Conservation (phyloP, 2,329 filamentous ascomycete species). For the Clarireedia monteithiana region DNA sequence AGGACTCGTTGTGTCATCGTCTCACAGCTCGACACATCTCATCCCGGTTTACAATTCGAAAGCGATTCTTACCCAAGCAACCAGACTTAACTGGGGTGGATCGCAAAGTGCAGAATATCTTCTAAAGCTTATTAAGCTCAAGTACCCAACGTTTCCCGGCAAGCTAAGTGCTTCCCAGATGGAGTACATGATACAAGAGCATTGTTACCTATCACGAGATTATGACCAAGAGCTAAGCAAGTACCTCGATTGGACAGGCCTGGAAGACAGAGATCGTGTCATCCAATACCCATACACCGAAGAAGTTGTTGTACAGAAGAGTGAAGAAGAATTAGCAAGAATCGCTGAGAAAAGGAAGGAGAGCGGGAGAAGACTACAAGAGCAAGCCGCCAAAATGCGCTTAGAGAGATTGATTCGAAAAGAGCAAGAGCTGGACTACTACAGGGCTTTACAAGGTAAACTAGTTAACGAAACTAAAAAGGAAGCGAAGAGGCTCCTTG, state of each 20-base stretch:
- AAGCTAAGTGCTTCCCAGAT: conserved; percentile 83
- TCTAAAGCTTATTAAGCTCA: conserved; percentile 78
- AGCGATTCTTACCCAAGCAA: conserved; percentile 75
- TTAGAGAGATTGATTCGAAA: conserved; percentile 92
- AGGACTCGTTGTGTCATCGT: conserved; percentile 84
- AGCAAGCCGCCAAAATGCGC: conserved; percentile 95
- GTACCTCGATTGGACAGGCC: conserved; percentile 83
- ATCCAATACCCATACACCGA: conserved; percentile 93
- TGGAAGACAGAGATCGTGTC: conserved; percentile 82
- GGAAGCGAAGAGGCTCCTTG: conserved; percentile 76
- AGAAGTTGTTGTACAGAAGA: conserved; percentile 84
- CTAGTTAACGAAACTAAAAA: conserved; percentile 79
- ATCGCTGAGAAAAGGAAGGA: conserved; percentile 94
- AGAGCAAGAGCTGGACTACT: conserved; percentile 91
- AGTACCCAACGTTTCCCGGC: conserved; percentile 82
- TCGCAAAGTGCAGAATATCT: conserved; percentile 86
- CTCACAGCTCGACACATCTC: conserved; percentile 87
- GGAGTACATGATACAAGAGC: conserved; percentile 77
- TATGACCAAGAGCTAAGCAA: conserved; percentile 70
- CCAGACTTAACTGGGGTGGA: conserved; percentile 89
- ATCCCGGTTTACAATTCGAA: conserved; percentile 88
- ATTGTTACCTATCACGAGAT: conserved; percentile 81
- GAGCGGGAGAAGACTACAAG: conserved; percentile 81
- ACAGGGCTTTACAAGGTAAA: conserved; percentile 70
- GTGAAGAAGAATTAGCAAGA: conserved; percentile 81